Evolutionary conservation across 2,329 filamentous ascomycete genomes (phyloP), one percentile per base, ranked within the genome.

Genomic region (Trichoderma sp.): DNA sequence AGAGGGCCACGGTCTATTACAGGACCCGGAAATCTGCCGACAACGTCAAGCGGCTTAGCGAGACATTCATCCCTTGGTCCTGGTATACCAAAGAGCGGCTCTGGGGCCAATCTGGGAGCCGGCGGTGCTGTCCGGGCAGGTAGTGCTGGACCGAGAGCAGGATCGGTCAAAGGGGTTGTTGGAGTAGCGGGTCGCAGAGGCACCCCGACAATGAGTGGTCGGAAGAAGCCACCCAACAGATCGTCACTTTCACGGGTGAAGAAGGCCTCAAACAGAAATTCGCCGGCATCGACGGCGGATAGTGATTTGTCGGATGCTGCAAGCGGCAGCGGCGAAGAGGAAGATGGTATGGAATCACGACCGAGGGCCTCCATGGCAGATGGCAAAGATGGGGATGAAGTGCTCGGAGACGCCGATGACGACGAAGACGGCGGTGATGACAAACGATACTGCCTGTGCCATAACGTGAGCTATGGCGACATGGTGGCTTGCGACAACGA

Each of bases 401-500:
- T 82, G 73, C 82, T 89, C 76, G 87, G 87, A 32, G 86, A 86
- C 71, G 86, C 83, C 9, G 85, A 89, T 71, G 85, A 89, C 26
- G 90, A 91, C 36, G 91, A 93, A 64, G 92, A 93, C 71, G 91
- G 91, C 56, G 90, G 90, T 70, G 91, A 91, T 74, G 92, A 94
- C 81, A 91, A 92, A 78, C 93, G 93, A 80, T 96, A 96, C 82
- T 96, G 93, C 82, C 86, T 91, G 34, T 96, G 93, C 81, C 91
- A 95, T 80, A 92, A 92, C 76, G 91, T 95, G 75, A 94, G 92
- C 81, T 94, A 93, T 78, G 93, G 93, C 73, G 92, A 95, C 78
- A 96, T 96, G 93, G 93, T 96, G 74, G 93, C 92, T 34, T 96
- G 93, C 83, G 93, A 96, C 83, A 95, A 95, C 80, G 90, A 92